Base-by-base conservation (phyloP, 2,329 filamentous ascomycete species). In the Stachybotrys chlorohalonatus region DNA sequence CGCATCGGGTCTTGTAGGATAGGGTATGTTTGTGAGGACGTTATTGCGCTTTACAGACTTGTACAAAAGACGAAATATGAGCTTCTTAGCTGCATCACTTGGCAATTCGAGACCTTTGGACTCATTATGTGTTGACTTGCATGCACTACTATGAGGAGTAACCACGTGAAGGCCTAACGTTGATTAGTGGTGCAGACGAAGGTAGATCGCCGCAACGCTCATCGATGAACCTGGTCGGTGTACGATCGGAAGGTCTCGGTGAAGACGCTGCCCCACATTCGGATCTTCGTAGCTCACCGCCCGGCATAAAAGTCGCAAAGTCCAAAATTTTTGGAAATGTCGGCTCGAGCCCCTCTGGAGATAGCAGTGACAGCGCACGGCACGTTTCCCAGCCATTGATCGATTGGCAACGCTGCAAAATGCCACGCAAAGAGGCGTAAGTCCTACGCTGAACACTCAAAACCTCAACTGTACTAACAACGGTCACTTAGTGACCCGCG, bases 401-500 rank as follows among this genome's bases (percentile, higher is more conserved):
- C 57, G 58, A 54, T 55, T 56, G 53, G 59, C 62, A 62, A 60
- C 54, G 57, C 59, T 56, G 56, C 58, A 63, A 77, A 67, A 83
- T 83, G 82, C 75, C 79, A 68, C 82, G 82, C 68, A 85, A 85
- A 68, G 74, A 75, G 64, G 73, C 80, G 73, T 78, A 72, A 62
- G 75, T 69, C 2, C 11, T 36, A 6, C 11, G 13, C 32, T 6
- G 7, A 15, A 3, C n/a, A 6, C 11, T 52, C 6, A 31, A 8
- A 17, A 6, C 32, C 9, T 11, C 7, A 2, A 9, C 11, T n/a
- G 36, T 13, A 8, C 53, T n/a, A 11, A 47, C 31, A 17, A 24
- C 7, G 31, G 2, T 31, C 2, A 16, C n/a, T 54, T 36, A 59
- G 90, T 68, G 91, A 96, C 73, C 88, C 89, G 75, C 89, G 91